phyloP scores from a whole-genome alignment of 345 rosid genomes.

The Moricandia arvensis region DNA sequence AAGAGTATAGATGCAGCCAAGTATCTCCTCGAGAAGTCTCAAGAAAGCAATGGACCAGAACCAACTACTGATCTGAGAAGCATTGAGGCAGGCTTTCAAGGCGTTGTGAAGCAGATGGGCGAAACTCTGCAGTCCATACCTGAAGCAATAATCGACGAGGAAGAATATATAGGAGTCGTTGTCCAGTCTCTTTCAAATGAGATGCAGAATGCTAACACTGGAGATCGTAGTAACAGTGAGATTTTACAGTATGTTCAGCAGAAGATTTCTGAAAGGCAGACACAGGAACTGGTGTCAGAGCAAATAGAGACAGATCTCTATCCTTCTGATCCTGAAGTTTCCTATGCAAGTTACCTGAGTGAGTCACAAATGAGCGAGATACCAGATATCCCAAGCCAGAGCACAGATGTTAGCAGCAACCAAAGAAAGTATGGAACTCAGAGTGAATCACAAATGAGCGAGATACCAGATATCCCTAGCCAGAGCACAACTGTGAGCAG shows the following conservation, averaged over 20 bases:
- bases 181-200: constrained; percentile 62
- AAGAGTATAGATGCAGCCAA: constrained; percentile 45
- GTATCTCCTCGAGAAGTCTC: constrained; percentile 44
- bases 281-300: constrained; percentile 20
- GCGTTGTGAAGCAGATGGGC: constrained; percentile 52
- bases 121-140: constrained; percentile 67
- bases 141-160: constrained; percentile 46
- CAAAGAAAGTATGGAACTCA: constrained; percentile 35
- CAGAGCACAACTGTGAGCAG: constrained; percentile 28
- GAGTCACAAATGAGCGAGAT: constrained; percentile 14
- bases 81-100: constrained; percentile 47
- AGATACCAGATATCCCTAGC: constrained; percentile 34
- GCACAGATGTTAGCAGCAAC: constrained; percentile 32
- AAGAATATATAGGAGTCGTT: constrained; percentile 56
- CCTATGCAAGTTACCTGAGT: constrained; percentile 38
- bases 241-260: constrained; percentile 20
- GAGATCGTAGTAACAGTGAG: constrained; percentile 34
- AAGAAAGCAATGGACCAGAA: constrained; percentile 20
- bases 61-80: constrained; percentile 45
- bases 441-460: constrained; percentile 31
- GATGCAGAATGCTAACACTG: constrained; percentile 53
- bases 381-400: constrained; percentile 29
- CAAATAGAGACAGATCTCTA: constrained; percentile 64
- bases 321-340: constrained; percentile 44
- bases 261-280: constrained; percentile 9